Percentiles rank a stretch among this genome's conserved stretches.
Conservation (phyloP, 306 rosid species). For the Pachyrhizus erosus region DNA sequence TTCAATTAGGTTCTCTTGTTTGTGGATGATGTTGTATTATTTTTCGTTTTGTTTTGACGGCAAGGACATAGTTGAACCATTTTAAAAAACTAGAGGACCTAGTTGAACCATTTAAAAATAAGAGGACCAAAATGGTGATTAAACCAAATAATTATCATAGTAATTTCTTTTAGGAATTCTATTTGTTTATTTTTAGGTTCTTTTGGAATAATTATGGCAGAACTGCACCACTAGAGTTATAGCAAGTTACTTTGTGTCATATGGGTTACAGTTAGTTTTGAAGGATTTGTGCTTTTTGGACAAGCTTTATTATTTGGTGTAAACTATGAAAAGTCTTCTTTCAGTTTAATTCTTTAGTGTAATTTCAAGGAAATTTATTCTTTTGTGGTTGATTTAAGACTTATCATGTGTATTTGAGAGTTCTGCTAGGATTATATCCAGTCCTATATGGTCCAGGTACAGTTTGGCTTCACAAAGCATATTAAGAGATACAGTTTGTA, state of each 20-base stretch:
- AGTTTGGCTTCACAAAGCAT: background rate
- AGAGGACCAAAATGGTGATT: no score
- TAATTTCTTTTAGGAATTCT: constrained; percentile 2
- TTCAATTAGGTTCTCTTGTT: no score
- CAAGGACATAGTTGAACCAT: no score
- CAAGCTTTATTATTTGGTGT: background rate
- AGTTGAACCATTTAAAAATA: no score
- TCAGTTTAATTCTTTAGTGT: background rate
- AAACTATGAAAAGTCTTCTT: background rate
- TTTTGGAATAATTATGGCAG: background rate
- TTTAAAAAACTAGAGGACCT: no score
- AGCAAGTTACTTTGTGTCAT: background rate
- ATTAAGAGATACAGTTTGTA: background rate
- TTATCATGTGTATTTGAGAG: background rate
- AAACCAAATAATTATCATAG: background rate
- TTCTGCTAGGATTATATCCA: background rate
- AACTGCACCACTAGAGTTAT: constrained; percentile 13
- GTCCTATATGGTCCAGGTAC: background rate
- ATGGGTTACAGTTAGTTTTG: background rate
- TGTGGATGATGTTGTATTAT: no score
- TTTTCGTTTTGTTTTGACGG: no score
- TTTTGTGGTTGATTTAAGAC: background rate
- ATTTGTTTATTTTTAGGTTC: background rate
- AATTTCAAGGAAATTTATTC: background rate
- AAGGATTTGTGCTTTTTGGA: background rate